phyloP scores from a whole-genome alignment of 2,329 filamentous ascomycete genomes.

The Aspergillus nomiae region DNA sequence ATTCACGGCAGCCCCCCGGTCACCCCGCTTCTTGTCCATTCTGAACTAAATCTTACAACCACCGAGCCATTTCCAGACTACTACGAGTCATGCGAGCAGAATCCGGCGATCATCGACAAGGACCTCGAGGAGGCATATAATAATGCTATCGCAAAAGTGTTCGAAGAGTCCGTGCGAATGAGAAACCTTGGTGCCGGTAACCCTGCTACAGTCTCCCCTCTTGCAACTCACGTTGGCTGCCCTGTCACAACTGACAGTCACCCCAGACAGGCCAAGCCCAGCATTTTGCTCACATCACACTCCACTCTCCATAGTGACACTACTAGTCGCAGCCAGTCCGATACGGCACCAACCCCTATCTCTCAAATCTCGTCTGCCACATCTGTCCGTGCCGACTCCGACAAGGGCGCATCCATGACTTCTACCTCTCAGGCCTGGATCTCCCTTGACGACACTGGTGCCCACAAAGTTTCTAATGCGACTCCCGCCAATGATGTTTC shows the following conservation, averaged over 20 bases:
- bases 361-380: not conserved
- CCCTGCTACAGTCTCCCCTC: slow-evolving; percentile 6
- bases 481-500: not conserved
- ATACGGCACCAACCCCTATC: not conserved
- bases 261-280: not conserved
- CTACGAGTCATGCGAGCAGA: slow-evolving; percentile 18
- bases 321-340: not conserved
- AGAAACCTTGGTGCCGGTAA: slow-evolving; percentile 15
- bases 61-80: slow-evolving; percentile 33
- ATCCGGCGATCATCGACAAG: slow-evolving; percentile 9
- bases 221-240: not conserved
- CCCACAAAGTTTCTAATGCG: too few species aligned
- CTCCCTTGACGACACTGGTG: not conserved
- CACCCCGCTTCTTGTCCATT: not conserved
- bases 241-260: not conserved
- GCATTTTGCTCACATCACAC: not conserved
- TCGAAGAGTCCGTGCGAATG: slow-evolving; percentile 23
- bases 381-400: not conserved
- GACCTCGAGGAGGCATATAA: slow-evolving; percentile 25
- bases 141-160: slow-evolving; percentile 24
- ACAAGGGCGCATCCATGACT: not conserved
- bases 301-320: not conserved
- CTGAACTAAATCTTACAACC: not conserved
- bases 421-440: not conserved
- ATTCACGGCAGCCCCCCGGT: not conserved